These are phyloP conservation scores for Vicia villosa DNA, from an alignment of 306 rosid species.

Conservation along the genomic window DNA sequence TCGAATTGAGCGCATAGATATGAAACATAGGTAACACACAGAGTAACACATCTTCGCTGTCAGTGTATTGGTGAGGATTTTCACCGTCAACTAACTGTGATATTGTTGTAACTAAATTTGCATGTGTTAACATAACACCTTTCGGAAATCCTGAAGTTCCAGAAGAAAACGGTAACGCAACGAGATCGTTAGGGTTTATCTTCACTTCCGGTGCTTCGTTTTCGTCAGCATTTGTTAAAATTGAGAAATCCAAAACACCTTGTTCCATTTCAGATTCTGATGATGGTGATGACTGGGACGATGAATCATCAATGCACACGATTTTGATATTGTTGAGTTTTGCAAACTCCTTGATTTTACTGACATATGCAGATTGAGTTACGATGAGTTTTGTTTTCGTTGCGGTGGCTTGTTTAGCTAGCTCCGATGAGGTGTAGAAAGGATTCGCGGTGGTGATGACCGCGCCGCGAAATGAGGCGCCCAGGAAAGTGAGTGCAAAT, in stretches of 20 bases:
- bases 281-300: too few species aligned
- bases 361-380: slow-evolving; percentile 49
- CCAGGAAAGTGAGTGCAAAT: slow-evolving; percentile 73
- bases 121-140: slow-evolving; percentile 82
- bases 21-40: slow-evolving; percentile 86
- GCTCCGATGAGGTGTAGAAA: slow-evolving; percentile 60
- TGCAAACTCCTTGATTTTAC: slow-evolving; percentile 50
- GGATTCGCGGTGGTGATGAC: slow-evolving; percentile 72
- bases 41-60: slow-evolving; percentile 61
- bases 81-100: slow-evolving; percentile 81
- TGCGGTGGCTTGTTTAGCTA: slow-evolving; percentile 59
- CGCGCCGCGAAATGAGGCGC: slow-evolving; percentile 65
- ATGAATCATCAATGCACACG: slow-evolving; percentile 50
- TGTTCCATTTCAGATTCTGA: background rate
- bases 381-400: slow-evolving; percentile 54
- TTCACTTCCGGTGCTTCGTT: slow-evolving; percentile 52
- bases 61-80: slow-evolving; percentile 60
- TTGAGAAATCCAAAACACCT: slow-evolving; percentile 36
- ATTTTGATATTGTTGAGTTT: slow-evolving; percentile 31
- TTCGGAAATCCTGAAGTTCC: slow-evolving; percentile 80
- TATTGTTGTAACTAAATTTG: slow-evolving; percentile 62
- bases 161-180: slow-evolving; percentile 78
- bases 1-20: slow-evolving; percentile 71
- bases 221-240: slow-evolving; percentile 49
- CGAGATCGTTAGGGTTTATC: slow-evolving; percentile 64